These are phyloP conservation scores for Raphidocelis subcapitata DNA, from an alignment of 139 green algal species.

Conservation along the genomic window DNA sequence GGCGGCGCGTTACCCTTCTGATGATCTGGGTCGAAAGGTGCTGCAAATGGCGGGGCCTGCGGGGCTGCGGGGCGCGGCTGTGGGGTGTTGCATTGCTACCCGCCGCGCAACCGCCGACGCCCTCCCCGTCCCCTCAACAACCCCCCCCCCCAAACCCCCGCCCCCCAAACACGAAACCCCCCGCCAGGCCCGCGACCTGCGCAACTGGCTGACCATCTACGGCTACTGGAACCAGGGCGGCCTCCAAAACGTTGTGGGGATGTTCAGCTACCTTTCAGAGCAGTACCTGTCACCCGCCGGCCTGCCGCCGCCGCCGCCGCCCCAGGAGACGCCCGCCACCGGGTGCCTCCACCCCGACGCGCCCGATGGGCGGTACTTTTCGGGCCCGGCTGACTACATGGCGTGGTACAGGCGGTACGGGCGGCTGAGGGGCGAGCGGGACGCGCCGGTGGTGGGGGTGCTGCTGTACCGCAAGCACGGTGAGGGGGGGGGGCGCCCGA, in stretches of 20 bases:
- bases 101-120: too few relatives aligned
- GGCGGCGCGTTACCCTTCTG: neutral
- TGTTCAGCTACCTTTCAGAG: conserved; percentile 88
- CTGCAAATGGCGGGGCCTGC: too few relatives aligned
- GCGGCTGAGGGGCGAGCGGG: conserved; percentile 40
- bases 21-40: too few relatives aligned
- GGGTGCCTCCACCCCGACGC: conserved; percentile 89
- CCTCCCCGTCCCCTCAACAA: too few relatives aligned
- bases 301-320: conserved; percentile 23
- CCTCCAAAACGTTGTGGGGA: conserved; percentile 74
- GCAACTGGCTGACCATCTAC: conserved; percentile 94
- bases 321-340: conserved; percentile 86
- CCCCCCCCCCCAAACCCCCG: neutral
- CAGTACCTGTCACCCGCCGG: conserved; percentile 53
- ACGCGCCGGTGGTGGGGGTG: conserved; percentile 80
- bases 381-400: conserved; percentile 76
- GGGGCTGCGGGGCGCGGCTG: too few relatives aligned
- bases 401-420: conserved; percentile 69
- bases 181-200: conserved; percentile 87
- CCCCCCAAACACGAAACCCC: conserved; percentile 29
- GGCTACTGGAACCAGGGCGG: conserved; percentile 95
- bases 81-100: too few relatives aligned
- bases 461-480: conserved; percentile 98
- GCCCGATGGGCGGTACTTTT: conserved; percentile 68
- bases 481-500: too few relatives aligned